Percentiles rank a stretch among this genome's conserved stretches.
phyloP scores from a whole-genome alignment of 75 land plant species.

The Pinus taeda region DNA sequence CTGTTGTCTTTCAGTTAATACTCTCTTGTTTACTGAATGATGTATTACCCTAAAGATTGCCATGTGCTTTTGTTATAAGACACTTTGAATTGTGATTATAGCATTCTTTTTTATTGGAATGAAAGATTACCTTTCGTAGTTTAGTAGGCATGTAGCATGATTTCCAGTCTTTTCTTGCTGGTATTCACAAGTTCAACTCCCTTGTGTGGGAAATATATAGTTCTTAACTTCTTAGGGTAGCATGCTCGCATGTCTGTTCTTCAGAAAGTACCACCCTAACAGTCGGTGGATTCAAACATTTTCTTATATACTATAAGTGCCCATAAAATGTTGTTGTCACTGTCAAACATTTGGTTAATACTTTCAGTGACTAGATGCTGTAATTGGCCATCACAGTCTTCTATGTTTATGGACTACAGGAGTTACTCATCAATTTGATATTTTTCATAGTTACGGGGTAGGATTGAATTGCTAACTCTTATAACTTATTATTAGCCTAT shows the following conservation, averaged over 20 bases:
- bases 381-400: background rate
- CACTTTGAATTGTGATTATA: no score
- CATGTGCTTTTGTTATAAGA: no score
- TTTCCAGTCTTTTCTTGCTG: background rate
- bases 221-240: background rate
- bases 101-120: background rate
- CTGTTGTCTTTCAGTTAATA: background rate
- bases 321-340: background rate
- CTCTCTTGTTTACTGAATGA: background rate
- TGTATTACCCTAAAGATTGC: background rate
- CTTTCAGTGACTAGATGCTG: background rate
- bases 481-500: background rate
- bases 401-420: background rate
- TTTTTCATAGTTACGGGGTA: background rate
- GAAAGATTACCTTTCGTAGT: background rate
- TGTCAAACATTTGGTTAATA: background rate
- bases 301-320: no score
- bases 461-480: background rate
- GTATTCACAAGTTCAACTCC: background rate
- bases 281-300: no score
- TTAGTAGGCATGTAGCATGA: background rate
- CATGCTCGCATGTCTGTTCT: no score
- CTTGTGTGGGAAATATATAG: background rate
- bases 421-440: background rate
- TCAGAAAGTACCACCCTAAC: no score